Evolutionary conservation across 257 asterid genomes (phyloP), one percentile per base, ranked within the genome.

Genomic region (Vinca minor): DNA sequence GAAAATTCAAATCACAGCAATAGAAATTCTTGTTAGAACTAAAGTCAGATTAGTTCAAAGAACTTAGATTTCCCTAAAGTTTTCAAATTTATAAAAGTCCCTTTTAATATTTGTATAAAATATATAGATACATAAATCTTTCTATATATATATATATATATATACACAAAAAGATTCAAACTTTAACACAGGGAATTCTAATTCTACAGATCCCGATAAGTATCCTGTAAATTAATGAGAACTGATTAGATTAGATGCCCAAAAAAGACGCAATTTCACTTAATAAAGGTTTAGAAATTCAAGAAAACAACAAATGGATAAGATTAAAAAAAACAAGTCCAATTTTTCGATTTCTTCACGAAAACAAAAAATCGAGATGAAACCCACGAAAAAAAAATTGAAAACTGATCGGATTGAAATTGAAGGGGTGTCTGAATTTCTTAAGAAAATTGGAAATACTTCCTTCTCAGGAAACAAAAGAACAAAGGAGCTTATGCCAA

Each of bases 131-230:
- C n/a, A n/a, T n/a, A n/a, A n/a, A n/a, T n/a, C n/a, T n/a, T n/a
- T n/a, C n/a, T n/a, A 34, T 29, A 8, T 56, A 31, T 17, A 56
- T 20, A 31, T 56, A 56, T 56, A 56, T 56, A 55, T 29, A 56
- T 8, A 10, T 21, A 56, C 17, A 31, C 1, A n/a, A 23, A 56
- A 41, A 31, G 18, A 25, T 56, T 29, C 62, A 7, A 31, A 31
- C 62, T 56, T 32, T 10, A 56, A 31, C 17, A 25, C 62, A 31
- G 39, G 14, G 62, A 56, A 31, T 56, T 55, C 14, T n/a, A n/a
- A n/a, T n/a, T n/a, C n/a, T n/a, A 9, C 62, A 56, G 62, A 56
- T 56, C 42, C 62, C 62, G n/a, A 56, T 17, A 56, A 56, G 42
- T 41, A 56, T 56, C 62, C 25, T n/a, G n/a, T n/a, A n/a, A n/a